These are phyloP conservation scores for Fraxinus albicans DNA, from an alignment of 305 asterid genomes.

Conservation along the genomic window DNA sequence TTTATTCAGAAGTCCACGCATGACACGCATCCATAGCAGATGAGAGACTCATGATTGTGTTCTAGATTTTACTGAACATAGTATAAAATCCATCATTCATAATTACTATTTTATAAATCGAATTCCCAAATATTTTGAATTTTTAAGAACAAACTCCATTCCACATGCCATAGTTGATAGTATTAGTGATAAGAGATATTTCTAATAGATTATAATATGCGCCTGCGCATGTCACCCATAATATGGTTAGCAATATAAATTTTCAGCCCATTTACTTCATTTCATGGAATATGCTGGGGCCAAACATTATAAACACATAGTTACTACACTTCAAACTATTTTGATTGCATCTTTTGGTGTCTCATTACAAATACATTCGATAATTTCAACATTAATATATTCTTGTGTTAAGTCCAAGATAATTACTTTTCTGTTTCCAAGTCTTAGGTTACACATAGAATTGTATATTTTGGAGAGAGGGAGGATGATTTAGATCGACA, in stretches of 20 bases:
- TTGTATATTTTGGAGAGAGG: background rate
- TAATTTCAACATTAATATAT: background rate
- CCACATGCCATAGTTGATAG: background rate
- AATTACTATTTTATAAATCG: background rate
- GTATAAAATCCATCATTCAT: background rate
- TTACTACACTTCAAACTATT: background rate
- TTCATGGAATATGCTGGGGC: background rate
- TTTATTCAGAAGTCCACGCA: background rate
- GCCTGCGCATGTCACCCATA: background rate
- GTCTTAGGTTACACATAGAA: background rate
- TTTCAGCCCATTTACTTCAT: background rate
- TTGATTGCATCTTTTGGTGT: background rate
- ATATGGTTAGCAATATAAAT: background rate
- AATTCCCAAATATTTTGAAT: background rate
- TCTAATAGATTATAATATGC: background rate
- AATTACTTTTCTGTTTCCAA: background rate
- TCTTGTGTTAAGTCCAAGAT: background rate
- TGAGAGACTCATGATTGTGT: background rate
- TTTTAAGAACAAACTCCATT: background rate
- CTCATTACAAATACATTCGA: background rate
- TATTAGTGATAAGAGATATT: background rate
- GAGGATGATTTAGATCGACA: background rate
- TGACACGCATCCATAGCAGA: background rate
- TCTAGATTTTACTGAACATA: background rate
- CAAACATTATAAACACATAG: background rate